Conservation (phyloP, 148 eudicot species). For the Bassia scoparia region DNA sequence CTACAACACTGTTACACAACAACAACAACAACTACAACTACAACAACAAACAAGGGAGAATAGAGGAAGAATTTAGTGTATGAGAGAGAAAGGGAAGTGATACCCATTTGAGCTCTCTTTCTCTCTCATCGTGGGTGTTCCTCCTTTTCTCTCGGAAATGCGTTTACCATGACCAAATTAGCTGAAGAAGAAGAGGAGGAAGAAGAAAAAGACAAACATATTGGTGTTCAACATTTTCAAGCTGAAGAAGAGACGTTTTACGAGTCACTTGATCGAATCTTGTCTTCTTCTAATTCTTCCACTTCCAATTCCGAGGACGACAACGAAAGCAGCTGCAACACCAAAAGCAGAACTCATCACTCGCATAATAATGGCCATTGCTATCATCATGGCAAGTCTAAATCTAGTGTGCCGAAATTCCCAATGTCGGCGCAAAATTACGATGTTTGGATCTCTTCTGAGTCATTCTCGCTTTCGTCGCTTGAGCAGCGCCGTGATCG, state of each 20-base stretch:
- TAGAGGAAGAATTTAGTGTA: not conserved
- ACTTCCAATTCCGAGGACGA: conserved; percentile 50
- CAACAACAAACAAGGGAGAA: not conserved
- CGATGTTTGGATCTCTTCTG: conserved; percentile 73
- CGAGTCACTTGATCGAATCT: conserved; percentile 33
- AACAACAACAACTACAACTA: too few species aligned
- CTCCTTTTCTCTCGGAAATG: conserved; percentile 12
- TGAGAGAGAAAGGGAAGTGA: not conserved
- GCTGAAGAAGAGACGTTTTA: conserved; percentile 25
- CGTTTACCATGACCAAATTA: conserved; percentile 33
- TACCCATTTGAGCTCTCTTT: conserved; percentile 14
- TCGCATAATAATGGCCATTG: too few species aligned
- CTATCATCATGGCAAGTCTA: conserved; percentile 11
- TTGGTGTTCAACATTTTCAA: too few species aligned
- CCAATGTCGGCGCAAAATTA: conserved; percentile 49
- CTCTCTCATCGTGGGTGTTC: conserved; percentile 22
- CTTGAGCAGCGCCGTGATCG: conserved; percentile 73
- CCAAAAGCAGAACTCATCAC: too few species aligned
- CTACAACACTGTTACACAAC: not conserved
- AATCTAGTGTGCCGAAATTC: conserved; percentile 29
- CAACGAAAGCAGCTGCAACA: too few species aligned
- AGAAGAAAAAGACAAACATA: conserved; percentile 11
- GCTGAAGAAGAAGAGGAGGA: conserved; percentile 9
- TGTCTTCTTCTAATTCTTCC: conserved; percentile 53
- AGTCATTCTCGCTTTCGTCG: conserved; percentile 61